phyloP scores from a whole-genome alignment of 495 filamentous ascomycete genomes.

The Penicillium riverlandense region DNA sequence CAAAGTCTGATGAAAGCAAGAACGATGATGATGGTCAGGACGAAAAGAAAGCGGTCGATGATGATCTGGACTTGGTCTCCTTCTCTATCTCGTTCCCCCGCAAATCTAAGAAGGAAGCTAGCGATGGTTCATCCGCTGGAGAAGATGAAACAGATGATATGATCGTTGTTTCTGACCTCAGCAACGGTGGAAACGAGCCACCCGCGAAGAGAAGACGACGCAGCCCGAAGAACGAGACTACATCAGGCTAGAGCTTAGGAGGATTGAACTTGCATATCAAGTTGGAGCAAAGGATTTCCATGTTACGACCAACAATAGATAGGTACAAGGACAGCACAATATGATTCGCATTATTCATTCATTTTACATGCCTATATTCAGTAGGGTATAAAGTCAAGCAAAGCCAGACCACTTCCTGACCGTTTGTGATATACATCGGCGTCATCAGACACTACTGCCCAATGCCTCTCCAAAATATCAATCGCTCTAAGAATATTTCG shows the following conservation, averaged over 20 bases:
- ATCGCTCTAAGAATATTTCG: conserved; percentile 10
- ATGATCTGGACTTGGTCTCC: conserved; percentile 20
- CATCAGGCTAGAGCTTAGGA: too few species aligned
- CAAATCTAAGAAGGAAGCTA: conserved; percentile 9
- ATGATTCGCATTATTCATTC: too few species aligned
- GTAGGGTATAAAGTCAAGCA: conserved; percentile 9
- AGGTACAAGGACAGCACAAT: too few species aligned
- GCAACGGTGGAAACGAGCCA: conserved; percentile 23
- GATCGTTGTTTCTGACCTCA: conserved; percentile 12
- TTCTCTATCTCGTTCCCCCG: conserved; percentile 29
- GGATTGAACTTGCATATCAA: too few species aligned
- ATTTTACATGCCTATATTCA: background rate
- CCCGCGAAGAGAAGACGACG: conserved; percentile 30
- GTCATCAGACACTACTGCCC: background rate
- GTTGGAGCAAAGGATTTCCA: too few species aligned
- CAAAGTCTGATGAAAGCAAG: conserved; percentile 5
- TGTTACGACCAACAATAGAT: too few species aligned
- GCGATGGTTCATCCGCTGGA: background rate
- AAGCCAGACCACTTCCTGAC: background rate
- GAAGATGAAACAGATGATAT: conserved; percentile 11
- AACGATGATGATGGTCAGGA: conserved; percentile 5
- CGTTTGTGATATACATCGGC: background rate
- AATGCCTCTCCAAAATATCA: conserved; percentile 3
- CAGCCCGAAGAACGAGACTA: conserved; percentile 5
- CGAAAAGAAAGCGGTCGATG: conserved; percentile 4